Evolutionary conservation across 345 rosid species (phyloP).

Genomic region (Eucalyptus globulus): DNA sequence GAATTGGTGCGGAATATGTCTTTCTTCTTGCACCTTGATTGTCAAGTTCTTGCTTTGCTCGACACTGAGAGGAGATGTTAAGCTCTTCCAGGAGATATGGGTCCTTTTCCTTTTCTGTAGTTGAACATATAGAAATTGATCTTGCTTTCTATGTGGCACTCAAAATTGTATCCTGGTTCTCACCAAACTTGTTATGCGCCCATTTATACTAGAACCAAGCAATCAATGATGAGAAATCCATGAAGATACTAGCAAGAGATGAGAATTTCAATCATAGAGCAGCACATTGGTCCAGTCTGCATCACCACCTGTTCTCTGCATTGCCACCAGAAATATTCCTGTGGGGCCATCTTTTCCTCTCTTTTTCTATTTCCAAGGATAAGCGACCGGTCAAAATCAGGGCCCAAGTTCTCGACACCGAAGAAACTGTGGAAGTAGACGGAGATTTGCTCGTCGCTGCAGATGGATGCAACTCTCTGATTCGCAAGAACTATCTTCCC

Average conservation of each 20-base stretch:
- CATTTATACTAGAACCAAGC: constrained; percentile 22
- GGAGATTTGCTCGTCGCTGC: constrained; percentile 76
- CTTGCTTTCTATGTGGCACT: neutral
- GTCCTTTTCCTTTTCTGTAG: neutral
- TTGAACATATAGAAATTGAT: neutral
- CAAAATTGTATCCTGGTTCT: neutral
- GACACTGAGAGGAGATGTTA: neutral
- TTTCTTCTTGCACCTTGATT: neutral
- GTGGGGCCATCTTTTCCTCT: constrained; percentile 51
- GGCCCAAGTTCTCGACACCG: constrained; percentile 24
- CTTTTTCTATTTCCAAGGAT: constrained; percentile 34
- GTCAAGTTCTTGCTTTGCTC: neutral
- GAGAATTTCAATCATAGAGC: constrained; percentile 58
- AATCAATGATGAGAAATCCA: constrained; percentile 20
- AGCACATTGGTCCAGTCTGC: constrained; percentile 69
- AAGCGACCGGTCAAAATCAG: constrained; percentile 24
- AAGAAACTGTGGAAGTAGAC: constrained; percentile 25
- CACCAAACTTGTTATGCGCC: neutral
- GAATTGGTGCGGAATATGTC: neutral
- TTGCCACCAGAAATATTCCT: constrained; percentile 39
- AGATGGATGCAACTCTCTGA: constrained; percentile 55
- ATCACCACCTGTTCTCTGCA: constrained; percentile 27
- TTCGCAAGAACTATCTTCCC: constrained; percentile 45
- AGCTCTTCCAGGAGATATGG: neutral
- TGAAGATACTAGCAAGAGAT: constrained; percentile 35